phyloP scores from a whole-genome alignment of 1,284 basidiomycete species.

The Sphagnurus paluster region DNA sequence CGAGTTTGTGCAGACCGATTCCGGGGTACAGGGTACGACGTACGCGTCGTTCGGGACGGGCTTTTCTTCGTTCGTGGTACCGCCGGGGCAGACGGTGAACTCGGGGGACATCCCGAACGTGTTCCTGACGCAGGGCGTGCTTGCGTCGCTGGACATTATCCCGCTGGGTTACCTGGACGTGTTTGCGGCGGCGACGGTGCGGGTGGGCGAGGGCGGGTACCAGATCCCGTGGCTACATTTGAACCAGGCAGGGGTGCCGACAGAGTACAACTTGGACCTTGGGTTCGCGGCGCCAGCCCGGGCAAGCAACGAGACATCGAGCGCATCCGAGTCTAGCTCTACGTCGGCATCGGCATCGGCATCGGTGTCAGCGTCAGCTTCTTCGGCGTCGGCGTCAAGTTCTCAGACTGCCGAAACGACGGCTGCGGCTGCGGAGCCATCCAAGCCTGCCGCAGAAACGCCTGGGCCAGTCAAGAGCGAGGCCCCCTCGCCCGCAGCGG shows the following conservation, averaged over 20 bases:
- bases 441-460: background rate
- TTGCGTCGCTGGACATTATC: constrained; percentile 55
- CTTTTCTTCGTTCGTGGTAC: constrained; percentile 56
- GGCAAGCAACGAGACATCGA: constrained; percentile 16
- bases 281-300: constrained; percentile 15
- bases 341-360: background rate
- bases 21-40: constrained; percentile 47
- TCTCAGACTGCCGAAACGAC: background rate
- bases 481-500: background rate
- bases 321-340: constrained; percentile 3
- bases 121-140: constrained; percentile 54
- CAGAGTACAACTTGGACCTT: constrained; percentile 38
- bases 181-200: constrained; percentile 45
- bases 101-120: constrained; percentile 57
- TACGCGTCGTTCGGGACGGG: constrained; percentile 59
- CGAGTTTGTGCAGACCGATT: constrained; percentile 56
- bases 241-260: constrained; percentile 45
- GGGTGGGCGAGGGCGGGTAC: constrained; percentile 52
- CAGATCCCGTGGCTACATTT: constrained; percentile 58
- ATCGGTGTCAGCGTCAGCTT: background rate
- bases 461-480: background rate
- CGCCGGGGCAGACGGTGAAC: constrained; percentile 55
- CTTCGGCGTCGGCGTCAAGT: background rate
- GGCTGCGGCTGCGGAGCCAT: background rate
- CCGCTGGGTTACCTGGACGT: constrained; percentile 55